Conservation (phyloP, 208 protist genomes). For the Leishmania tropica region DNA sequence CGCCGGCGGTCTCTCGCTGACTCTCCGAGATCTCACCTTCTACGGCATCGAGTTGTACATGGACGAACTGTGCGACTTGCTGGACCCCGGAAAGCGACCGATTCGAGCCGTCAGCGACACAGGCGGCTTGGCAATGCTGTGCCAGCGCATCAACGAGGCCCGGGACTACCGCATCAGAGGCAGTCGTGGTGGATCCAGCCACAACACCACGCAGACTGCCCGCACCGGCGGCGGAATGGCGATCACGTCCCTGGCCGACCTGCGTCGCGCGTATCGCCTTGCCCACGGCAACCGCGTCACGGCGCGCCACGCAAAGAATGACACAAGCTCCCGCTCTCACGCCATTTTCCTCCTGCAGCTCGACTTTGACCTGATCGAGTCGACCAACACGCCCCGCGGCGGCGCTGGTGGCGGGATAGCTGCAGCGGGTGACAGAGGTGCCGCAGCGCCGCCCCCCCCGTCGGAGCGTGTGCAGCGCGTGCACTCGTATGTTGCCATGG, state of each 20-base stretch:
- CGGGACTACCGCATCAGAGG: slow-evolving; percentile 29
- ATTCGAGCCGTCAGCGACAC: slow-evolving; percentile 67
- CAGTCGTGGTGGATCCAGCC: slow-evolving; percentile 19
- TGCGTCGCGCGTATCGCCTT: slow-evolving; percentile 65
- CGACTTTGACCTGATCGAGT: slow-evolving; percentile 59
- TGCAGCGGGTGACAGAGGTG: background rate
- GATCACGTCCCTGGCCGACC: slow-evolving; percentile 64
- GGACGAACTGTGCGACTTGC: slow-evolving; percentile 80
- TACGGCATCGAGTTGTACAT: slow-evolving; percentile 90
- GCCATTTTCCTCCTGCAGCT: slow-evolving; percentile 88
- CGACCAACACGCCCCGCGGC: slow-evolving; percentile 1
- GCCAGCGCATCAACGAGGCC: slow-evolving; percentile 62
- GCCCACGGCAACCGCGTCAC: slow-evolving; percentile 83
- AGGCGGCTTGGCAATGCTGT: slow-evolving; percentile 70
- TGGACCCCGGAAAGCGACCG: slow-evolving; percentile 75
- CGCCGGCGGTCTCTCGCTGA: slow-evolving; percentile 38
- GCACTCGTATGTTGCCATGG: slow-evolving; percentile 89
- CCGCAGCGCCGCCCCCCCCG: background rate
- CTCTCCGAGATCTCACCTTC: slow-evolving; percentile 69
- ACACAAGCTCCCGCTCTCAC: slow-evolving; percentile 86
- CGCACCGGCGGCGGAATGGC: slow-evolving; percentile 60
- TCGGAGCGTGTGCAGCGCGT: slow-evolving; percentile 31
- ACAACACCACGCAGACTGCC: background rate
- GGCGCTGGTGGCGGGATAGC: background rate
- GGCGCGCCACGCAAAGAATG: slow-evolving; percentile 65